A percentile compares a stretch with the other conserved stretches of the same genome.
phyloP scores from a whole-genome alignment of 768 basidiomycete species.

The Trametes meyenii region DNA sequence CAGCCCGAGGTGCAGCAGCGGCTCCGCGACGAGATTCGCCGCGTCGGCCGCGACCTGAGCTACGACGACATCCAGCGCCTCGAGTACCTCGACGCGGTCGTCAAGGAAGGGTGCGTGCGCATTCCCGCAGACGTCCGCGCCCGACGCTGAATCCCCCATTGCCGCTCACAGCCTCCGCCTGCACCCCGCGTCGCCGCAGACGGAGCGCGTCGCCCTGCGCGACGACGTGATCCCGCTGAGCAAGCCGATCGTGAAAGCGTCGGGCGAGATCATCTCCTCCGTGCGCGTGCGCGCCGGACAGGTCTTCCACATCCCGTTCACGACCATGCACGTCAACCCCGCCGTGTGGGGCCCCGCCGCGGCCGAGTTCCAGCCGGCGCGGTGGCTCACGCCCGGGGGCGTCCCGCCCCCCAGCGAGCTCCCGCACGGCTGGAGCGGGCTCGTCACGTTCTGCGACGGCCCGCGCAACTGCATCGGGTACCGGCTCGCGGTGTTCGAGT shows the following conservation, averaged over 20 bases:
- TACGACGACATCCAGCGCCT: slow-evolving; percentile 44
- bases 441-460: slow-evolving; percentile 46
- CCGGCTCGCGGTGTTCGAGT: slow-evolving; percentile 42
- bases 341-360: slow-evolving; percentile 42
- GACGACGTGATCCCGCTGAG: slow-evolving; percentile 48
- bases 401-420: slow-evolving; percentile 34
- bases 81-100: slow-evolving; percentile 45
- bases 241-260: slow-evolving; percentile 35
- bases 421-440: slow-evolving; percentile 41
- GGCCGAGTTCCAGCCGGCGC: slow-evolving; percentile 40
- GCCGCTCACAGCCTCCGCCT: slow-evolving; percentile 39
- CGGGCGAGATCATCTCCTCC: slow-evolving; percentile 32
- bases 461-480: slow-evolving; percentile 47
- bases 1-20: slow-evolving; percentile 40
- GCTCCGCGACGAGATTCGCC: slow-evolving; percentile 42
- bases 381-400: slow-evolving; percentile 40
- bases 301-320: slow-evolving; percentile 35
- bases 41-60: slow-evolving; percentile 34
- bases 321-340: slow-evolving; percentile 38
- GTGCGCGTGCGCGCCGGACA: slow-evolving; percentile 42
- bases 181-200: slow-evolving; percentile 44
- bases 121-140: not conserved
- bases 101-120: slow-evolving; percentile 39
- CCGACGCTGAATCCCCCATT: not conserved
- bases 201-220: slow-evolving; percentile 41